Base-by-base conservation (phyloP, 768 basidiomycete genomes). In the Boletus eberwhitei region DNA sequence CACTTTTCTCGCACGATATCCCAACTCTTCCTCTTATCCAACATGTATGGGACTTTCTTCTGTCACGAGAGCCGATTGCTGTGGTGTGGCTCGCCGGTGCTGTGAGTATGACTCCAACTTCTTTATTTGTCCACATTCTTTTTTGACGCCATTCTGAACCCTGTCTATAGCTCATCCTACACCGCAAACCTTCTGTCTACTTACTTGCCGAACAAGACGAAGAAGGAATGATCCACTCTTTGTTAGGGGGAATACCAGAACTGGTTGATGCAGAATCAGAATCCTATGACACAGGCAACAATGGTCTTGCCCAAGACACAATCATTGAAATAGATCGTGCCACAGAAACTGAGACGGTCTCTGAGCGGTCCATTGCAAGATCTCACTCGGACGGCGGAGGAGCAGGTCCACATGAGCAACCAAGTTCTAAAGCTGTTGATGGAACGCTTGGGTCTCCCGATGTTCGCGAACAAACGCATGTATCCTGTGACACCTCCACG, bases 1-100 rank as follows among this genome's bases (percentile, higher is more conserved):
- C 93, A 0, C 79, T 96, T 31, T 93, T 98, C 73, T 85, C 94
- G 12, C 94, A 98, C 68, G 93, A 97, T 61, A 80, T 93, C 53
- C 91, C 94, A 8, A 90, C 89, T 2, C 79, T 96, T n/a, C 81
- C 87, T 5, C 84, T 94, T 37, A 88, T 93, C 26, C 93, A 96
- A 66, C 88, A 93, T 58, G 83, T 93, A 44, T 98, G 96, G 70
- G 94, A 98, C 71, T 98, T 86, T 65, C 72, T 97, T 11, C 73
- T 98, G 13, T 83, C 84, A 58, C 79, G 93, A 35, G 91, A 91
- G 24, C 94, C 94, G 11, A 81, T 93, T 29, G 77, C 79, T 1
- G 78, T 84, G 3, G 87, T 96, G 0, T 98, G 96, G 74, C 81
- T 97, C 11, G 85, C 85, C 16, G 82, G 87, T 34, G 87, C 89